Percentiles rank a stretch among this genome's conserved stretches.
Conservation (phyloP, 2,329 filamentous ascomycete species). For the Xylariaceae sp. region DNA sequence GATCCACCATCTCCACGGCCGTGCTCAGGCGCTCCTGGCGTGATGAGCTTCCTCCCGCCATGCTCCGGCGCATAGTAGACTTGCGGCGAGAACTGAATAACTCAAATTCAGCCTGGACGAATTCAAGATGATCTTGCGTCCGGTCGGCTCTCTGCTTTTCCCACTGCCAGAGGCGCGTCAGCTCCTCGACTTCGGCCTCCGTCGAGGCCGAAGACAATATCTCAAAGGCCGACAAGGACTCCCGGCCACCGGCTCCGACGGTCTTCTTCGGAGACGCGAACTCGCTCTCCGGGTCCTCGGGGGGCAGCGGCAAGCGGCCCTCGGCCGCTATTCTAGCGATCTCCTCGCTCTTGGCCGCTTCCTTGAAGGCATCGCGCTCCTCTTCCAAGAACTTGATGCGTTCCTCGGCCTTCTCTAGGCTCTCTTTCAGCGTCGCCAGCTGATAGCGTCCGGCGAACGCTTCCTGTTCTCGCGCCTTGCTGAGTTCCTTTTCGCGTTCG, state of each 20-base stretch:
- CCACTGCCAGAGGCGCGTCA: conserved; percentile 49
- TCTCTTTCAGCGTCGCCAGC: conserved; percentile 59
- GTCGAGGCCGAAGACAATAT: conserved; percentile 50
- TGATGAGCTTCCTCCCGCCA: conserved; percentile 19
- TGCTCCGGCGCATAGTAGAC: conserved; percentile 29
- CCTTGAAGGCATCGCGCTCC: conserved; percentile 69
- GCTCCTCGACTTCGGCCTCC: conserved; percentile 54
- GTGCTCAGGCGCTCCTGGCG: conserved; percentile 34
- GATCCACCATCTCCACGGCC: conserved; percentile 35
- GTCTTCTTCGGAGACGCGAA: conserved; percentile 55
- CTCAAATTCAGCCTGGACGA: conserved; percentile 68
- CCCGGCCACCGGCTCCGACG: conserved; percentile 29
- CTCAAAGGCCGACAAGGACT: conserved; percentile 44
- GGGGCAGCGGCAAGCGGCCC: conserved; percentile 61
- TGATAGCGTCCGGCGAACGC: conserved; percentile 62
- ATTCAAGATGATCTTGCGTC: conserved; percentile 68
- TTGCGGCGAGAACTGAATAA: conserved; percentile 60
- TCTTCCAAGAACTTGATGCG: conserved; percentile 61
- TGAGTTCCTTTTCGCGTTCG: conserved; percentile 57
- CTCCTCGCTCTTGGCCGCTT: conserved; percentile 66
- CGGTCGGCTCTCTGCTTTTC: conserved; percentile 59
- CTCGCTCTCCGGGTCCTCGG: conserved; percentile 50
- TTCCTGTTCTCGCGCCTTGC: conserved; percentile 59
- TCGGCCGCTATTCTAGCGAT: conserved; percentile 67
- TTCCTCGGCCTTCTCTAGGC: conserved; percentile 59